Conservation (phyloP, 257 asterid genomes). For the Lycium barbarum region DNA sequence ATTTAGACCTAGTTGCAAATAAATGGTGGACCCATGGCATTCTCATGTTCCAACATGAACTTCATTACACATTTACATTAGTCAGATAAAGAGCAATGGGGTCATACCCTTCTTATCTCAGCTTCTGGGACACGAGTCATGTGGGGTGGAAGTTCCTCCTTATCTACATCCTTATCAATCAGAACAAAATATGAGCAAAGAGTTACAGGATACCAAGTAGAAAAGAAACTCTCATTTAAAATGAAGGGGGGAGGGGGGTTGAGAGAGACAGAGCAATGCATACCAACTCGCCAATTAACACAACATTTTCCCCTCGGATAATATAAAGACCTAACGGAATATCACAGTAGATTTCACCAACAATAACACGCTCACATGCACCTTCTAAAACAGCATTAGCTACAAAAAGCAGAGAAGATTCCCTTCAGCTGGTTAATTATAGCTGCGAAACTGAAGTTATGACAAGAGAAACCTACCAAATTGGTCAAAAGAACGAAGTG, state of each 20-base stretch:
- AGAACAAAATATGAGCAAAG: slow-evolving; percentile 27
- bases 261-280: slow-evolving; percentile 29
- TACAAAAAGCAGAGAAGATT: slow-evolving; percentile 36
- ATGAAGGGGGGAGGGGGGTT: neutral
- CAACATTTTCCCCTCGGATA: slow-evolving; percentile 96
- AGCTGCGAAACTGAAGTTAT: neutral
- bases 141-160: slow-evolving; percentile 40
- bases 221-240: neutral
- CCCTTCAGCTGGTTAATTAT: slow-evolving; percentile 21
- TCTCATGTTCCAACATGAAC: slow-evolving; percentile 12
- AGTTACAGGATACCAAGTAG: neutral
- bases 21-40: neutral
- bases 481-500: slow-evolving; percentile 60
- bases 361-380: slow-evolving; percentile 90
- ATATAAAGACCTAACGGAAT: slow-evolving; percentile 89
- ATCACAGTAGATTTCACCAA: slow-evolving; percentile 88
- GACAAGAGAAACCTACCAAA: slow-evolving; percentile 44
- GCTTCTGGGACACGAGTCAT: slow-evolving; percentile 33
- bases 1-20: neutral
- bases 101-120: slow-evolving; percentile 35
- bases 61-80: neutral
- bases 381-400: slow-evolving; percentile 99
- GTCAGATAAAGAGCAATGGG: neutral
- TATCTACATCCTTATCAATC: slow-evolving; percentile 71
- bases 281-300: slow-evolving; percentile 98